Percentiles rank a stretch among this genome's conserved stretches.
Evolutionary conservation across 108 stramenopile species (phyloP).

Genomic region (Skeletonema menzelii): DNA sequence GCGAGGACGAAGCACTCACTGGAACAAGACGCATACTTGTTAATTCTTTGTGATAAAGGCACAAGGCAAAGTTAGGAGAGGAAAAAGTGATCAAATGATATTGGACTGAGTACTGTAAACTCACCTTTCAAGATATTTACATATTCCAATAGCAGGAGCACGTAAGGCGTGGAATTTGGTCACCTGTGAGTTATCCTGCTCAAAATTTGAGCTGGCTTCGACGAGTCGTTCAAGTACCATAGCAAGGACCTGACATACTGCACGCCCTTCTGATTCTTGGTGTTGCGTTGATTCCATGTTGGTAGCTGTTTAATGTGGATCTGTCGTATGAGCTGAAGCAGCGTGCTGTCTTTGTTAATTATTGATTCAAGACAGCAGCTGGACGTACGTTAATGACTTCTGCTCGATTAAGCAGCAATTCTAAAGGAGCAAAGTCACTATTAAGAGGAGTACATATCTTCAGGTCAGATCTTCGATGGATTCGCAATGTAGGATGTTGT

Average conservation of each 20-base stretch:
- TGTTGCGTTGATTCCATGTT: conserved; percentile 75
- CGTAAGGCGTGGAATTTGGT: conserved; percentile 97
- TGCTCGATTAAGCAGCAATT: background rate
- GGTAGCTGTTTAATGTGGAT: background rate
- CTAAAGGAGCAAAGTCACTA: background rate
- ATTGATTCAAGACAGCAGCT: background rate
- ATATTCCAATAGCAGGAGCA: conserved; percentile 90
- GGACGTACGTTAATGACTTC: background rate
- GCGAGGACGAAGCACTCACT: conserved; percentile 96
- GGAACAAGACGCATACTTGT: conserved; percentile 96
- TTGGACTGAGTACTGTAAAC: conserved; percentile 17
- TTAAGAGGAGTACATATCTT: background rate
- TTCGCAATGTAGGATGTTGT: background rate
- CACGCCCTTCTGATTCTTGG: conserved; percentile 72
- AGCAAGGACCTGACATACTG: conserved; percentile 77
- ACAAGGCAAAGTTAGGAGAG: conserved; percentile 4
- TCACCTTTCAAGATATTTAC: conserved; percentile 92
- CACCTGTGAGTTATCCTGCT: conserved; percentile 65
- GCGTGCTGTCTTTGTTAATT: background rate
- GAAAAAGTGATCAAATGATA: background rate
- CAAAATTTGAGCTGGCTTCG: conserved; percentile 57
- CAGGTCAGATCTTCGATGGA: background rate
- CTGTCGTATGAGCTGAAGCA: background rate
- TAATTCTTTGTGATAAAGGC: conserved; percentile 59
- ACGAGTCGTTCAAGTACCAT: conserved; percentile 86